phyloP scores from a whole-genome alignment of 345 rosid genomes.

The Syzygium oleosum region DNA sequence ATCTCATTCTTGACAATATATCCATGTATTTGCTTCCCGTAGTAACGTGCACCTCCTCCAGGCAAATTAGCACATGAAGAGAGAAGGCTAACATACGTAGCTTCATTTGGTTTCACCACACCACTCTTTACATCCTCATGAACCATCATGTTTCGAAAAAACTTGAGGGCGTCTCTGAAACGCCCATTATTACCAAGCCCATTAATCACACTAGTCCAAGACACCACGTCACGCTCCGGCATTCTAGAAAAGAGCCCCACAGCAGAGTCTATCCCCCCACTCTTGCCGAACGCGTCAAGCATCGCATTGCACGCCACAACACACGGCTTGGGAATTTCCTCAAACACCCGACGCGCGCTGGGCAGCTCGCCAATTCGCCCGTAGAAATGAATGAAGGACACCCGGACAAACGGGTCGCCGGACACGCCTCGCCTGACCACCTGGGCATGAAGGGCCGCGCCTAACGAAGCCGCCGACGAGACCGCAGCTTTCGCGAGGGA shows the following conservation, averaged over 20 bases:
- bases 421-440: slow-evolving; percentile 37
- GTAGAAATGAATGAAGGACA: slow-evolving; percentile 42
- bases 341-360: slow-evolving; percentile 43
- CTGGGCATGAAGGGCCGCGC: slow-evolving; percentile 45
- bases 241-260: slow-evolving; percentile 32
- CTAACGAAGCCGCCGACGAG: slow-evolving; percentile 19
- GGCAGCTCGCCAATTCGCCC: slow-evolving; percentile 14
- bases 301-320: slow-evolving; percentile 42
- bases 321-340: slow-evolving; percentile 39
- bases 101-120: slow-evolving; percentile 49
- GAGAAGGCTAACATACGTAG: slow-evolving; percentile 47
- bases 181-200: slow-evolving; percentile 41
- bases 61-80: slow-evolving; percentile 56
- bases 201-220: slow-evolving; percentile 66
- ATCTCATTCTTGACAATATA: slow-evolving; percentile 29
- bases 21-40: slow-evolving; percentile 66
- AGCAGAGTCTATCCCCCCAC: slow-evolving; percentile 49
- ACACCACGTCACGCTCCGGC: slow-evolving; percentile 45
- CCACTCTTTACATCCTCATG: neutral
- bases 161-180: slow-evolving; percentile 28
- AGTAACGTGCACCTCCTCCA: slow-evolving; percentile 19
- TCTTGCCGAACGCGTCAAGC: slow-evolving; percentile 56
- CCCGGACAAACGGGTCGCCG: slow-evolving; percentile 40
- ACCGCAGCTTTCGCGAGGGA: slow-evolving; percentile 47
- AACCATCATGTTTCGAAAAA: slow-evolving; percentile 40